Evolutionary conservation across 228 moss, liverwort and hornwort species (phyloP).

Genomic region (Sphagnum fallax): DNA sequence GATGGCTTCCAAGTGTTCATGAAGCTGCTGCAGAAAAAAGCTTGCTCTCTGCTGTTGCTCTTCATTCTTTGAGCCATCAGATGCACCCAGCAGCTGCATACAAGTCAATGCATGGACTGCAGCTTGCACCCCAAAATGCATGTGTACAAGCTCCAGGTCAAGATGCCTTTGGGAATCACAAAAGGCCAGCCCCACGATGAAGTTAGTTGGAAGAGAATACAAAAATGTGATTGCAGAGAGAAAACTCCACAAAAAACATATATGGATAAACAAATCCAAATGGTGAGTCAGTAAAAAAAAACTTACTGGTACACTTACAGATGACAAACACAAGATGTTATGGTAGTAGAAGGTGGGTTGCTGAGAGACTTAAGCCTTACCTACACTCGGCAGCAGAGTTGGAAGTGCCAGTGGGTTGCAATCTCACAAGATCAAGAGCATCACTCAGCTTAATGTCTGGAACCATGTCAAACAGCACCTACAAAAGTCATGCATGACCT

Average conservation of each 20-base stretch:
- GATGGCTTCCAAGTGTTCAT: conserved; percentile 71
- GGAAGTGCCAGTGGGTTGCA: conserved; percentile 76
- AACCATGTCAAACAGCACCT: conserved; percentile 95
- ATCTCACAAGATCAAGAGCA: conserved; percentile 61
- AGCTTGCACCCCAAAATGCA: conserved; percentile 90
- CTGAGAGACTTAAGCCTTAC: conserved; percentile 10
- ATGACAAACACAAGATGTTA: too few relatives aligned
- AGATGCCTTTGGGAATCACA: conserved; percentile 47
- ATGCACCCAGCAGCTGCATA: conserved; percentile 41
- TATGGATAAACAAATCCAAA: too few relatives aligned
- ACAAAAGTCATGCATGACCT: conserved; percentile 12
- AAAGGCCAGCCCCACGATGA: too few relatives aligned
- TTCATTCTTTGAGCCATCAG: conserved; percentile 22
- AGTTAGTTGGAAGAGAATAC: too few relatives aligned
- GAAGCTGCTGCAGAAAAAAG: conserved; percentile 55
- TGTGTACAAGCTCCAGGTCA: conserved; percentile 90
- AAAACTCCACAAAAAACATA: too few relatives aligned
- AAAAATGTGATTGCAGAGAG: too few relatives aligned
- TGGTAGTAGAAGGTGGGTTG: too few relatives aligned
- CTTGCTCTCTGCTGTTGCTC: conserved; percentile 40
- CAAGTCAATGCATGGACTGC: conserved; percentile 58
- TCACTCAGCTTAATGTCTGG: conserved; percentile 73
- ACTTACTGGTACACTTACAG: too few relatives aligned
- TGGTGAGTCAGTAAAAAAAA: too few relatives aligned
- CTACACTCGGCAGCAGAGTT: conserved; percentile 52